phyloP scores from a whole-genome alignment of 176 grass and related monocot genomes.

The Themeda triandra region DNA sequence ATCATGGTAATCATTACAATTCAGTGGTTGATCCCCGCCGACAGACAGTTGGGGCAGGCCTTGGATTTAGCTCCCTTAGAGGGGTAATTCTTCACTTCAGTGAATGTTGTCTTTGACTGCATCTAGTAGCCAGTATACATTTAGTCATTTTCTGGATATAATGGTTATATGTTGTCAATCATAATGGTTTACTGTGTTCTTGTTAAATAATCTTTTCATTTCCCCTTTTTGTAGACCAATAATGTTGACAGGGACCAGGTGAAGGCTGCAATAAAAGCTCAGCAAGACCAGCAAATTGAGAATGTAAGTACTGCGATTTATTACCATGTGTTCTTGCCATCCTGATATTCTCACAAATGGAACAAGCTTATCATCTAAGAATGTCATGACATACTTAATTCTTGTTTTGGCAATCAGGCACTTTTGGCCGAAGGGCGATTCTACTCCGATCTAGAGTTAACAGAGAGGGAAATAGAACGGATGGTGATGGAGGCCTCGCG shows the following conservation, averaged over 20 bases:
- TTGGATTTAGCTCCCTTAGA: slow-evolving; percentile 93
- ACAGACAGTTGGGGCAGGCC: slow-evolving; percentile 76
- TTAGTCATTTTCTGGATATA: slow-evolving; percentile 11
- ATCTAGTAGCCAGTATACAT: neutral
- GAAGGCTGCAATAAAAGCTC: slow-evolving; percentile 95
- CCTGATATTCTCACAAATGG: neutral
- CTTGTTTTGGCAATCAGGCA: slow-evolving; percentile 53
- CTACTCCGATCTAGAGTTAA: slow-evolving; percentile 94
- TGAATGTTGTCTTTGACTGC: slow-evolving; percentile 2
- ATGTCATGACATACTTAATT: neutral
- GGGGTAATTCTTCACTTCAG: slow-evolving; percentile 50
- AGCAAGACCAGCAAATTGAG: slow-evolving; percentile 98
- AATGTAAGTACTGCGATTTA: slow-evolving; percentile 59
- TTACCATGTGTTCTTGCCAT: slow-evolving; percentile 4
- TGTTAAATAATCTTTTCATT: slow-evolving; percentile 16
- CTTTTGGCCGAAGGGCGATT: slow-evolving; percentile 88
- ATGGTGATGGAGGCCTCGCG: slow-evolving; percentile 98
- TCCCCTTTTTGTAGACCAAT: slow-evolving; percentile 57
- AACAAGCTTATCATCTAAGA: neutral
- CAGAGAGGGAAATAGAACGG: slow-evolving; percentile 97
- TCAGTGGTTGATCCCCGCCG: slow-evolving; percentile 90
- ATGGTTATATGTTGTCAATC: neutral
- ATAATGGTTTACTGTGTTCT: neutral
- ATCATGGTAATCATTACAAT: slow-evolving; percentile 99
- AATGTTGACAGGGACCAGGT: slow-evolving; percentile 95